These are phyloP conservation scores for Barnettozyma pratensis DNA, from an alignment of 805 yeast species.

Conservation along the genomic window DNA sequence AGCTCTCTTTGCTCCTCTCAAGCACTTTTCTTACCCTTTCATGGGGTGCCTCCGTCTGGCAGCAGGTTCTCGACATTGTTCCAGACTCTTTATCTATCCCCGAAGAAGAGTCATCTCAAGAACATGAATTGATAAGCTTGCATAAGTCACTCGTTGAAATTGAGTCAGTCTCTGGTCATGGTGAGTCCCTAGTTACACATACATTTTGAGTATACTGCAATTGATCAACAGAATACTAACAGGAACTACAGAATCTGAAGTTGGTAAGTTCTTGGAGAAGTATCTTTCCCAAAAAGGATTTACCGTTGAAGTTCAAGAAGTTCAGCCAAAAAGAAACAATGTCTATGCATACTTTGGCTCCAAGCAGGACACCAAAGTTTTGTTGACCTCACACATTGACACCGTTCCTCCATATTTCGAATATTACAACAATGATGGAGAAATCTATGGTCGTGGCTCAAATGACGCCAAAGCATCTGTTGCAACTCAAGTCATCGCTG, in stretches of 20 bases:
- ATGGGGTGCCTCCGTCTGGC: slow-evolving; percentile 3
- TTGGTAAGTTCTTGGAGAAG: slow-evolving; percentile 11
- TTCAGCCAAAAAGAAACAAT: slow-evolving; percentile 36
- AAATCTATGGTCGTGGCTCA: slow-evolving; percentile 61
- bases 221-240: not conserved
- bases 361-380: slow-evolving; percentile 36
- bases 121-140: slow-evolving; percentile 19
- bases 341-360: slow-evolving; percentile 49
- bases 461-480: slow-evolving; percentile 71
- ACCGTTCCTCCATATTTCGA: slow-evolving; percentile 66
- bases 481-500: slow-evolving; percentile 55
- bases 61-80: not conserved
- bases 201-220: not conserved
- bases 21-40: not conserved
- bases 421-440: slow-evolving; percentile 40
- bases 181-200: not conserved
- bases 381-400: slow-evolving; percentile 63
- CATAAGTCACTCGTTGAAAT: slow-evolving; percentile 25
- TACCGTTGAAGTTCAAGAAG: slow-evolving; percentile 43
- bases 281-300: slow-evolving; percentile 33
- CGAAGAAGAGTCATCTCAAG: not conserved
- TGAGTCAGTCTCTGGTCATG: slow-evolving; percentile 18
- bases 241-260: slow-evolving; percentile 11
- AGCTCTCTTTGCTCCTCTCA: not conserved
- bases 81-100: not conserved